A percentile compares a stretch with the other conserved stretches of the same genome.
These are phyloP conservation scores for Erythrobasidium yunnanense DNA, from an alignment of 768 basidiomycete species.

Conservation along the genomic window DNA sequence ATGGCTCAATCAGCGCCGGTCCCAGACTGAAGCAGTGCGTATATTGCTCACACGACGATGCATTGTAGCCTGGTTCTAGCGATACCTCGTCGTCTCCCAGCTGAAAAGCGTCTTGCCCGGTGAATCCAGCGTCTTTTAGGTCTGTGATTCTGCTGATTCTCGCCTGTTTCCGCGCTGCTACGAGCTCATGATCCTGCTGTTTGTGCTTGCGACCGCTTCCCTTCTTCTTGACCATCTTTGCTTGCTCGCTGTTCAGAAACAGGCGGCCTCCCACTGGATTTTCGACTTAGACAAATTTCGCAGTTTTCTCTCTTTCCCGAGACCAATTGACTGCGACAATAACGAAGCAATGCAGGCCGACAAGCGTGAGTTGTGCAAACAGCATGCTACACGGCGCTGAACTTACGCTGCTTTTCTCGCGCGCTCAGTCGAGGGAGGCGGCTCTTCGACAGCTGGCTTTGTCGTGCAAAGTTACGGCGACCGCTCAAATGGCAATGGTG, in stretches of 20 bases:
- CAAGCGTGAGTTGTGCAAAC: constrained; percentile 8
- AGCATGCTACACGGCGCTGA: not conserved
- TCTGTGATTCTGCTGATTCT: constrained; percentile 8
- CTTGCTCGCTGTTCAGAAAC: not conserved
- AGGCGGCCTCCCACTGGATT: no score
- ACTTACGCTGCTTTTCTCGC: not conserved
- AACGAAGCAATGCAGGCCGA: constrained; percentile 20
- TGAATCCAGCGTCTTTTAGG: constrained; percentile 9
- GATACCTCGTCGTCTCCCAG: constrained; percentile 22
- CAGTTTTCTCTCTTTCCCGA: not conserved
- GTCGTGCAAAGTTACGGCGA: constrained; percentile 2
- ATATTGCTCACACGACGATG: constrained; percentile 3
- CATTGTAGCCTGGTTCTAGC: not conserved
- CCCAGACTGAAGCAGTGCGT: not conserved
- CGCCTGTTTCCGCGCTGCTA: not conserved
- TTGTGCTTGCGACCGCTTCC: not conserved
- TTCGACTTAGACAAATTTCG: constrained; percentile 8
- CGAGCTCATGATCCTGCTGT: no score
- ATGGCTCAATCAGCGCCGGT: not conserved
- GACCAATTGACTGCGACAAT: no score
- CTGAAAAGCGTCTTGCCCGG: constrained; percentile 20
- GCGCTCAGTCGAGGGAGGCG: not conserved
- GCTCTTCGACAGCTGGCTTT: not conserved
- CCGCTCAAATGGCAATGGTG: not conserved
- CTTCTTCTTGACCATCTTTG: not conserved